Evolutionary conservation across 1,139 yeast genomes (phyloP), one percentile per base, ranked within the genome.

Genomic region (Suhomyces bokatorum): DNA sequence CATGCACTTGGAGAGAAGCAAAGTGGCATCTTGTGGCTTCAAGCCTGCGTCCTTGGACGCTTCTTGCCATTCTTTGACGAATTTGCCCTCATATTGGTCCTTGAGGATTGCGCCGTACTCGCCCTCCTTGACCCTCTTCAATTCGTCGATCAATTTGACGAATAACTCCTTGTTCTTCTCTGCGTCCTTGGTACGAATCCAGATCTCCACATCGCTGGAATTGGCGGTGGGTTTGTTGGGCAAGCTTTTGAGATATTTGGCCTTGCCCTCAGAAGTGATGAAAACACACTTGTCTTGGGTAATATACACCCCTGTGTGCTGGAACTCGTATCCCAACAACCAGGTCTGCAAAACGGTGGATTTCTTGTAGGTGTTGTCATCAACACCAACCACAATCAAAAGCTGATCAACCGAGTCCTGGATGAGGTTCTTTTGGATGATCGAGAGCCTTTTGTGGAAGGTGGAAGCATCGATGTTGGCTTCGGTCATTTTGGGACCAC

Each of bases 261-360:
- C 90, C 58, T 91, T 91, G n/a, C 90, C 89, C 43, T 83, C 85
- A 31, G 95, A 84, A 0, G 98, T 91, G 48, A 91, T 76, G 47
- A 93, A 73, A 13, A 81, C 68, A 40, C 84, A 72, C 56, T 81
- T 81, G 37, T 78, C 78, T 44, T 78, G 75, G 6, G 87, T 79
- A 48, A 91, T 70, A 42, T 78, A 81, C 47, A 93, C 67, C 35
- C 83, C 84, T 1, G 98, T 90, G 46, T 95, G 95, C 17, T 96
- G 95, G 60, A 93, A 91, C 62, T 95, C 98, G 62, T 91, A 93
- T 6, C 98, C 97, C 47, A 93, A 71, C 47, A 93, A 72, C 98
- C 98, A 93, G 40, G 86, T 86, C 63, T 91, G 98, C 39, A 91
- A 67, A 40, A 87, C 87, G 0, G 96, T 85, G 11, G 96, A 85